Evolutionary conservation across 176 grass and related monocot genomes (phyloP).

Genomic region (Musa schizocarpa): DNA sequence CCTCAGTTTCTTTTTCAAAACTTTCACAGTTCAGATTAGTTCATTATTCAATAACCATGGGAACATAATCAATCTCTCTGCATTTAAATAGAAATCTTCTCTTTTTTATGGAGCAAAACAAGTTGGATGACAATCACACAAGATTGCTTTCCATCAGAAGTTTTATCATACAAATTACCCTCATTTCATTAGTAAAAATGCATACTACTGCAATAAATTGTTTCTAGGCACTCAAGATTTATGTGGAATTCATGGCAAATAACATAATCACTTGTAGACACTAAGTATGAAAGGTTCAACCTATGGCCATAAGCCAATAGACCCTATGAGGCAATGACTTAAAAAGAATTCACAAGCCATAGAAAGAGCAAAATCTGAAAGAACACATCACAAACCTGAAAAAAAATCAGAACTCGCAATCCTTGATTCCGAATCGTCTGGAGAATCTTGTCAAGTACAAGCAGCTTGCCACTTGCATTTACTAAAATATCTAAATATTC

Average conservation of each 20-base stretch:
- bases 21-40: neutral
- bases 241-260: too few relatives aligned
- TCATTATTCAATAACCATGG: too few relatives aligned
- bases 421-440: conserved; percentile 36
- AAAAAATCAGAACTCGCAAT: conserved; percentile 68
- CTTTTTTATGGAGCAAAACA: too few relatives aligned
- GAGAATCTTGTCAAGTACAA: conserved; percentile 84
- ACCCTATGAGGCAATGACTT: neutral
- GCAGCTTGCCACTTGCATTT: conserved; percentile 71
- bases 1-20: neutral
- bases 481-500: conserved; percentile 80
- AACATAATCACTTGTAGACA: too few relatives aligned
- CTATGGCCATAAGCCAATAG: neutral
- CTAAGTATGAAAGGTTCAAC: neutral
- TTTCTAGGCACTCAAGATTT: too few relatives aligned
- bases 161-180: too few relatives aligned
- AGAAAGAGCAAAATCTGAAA: neutral
- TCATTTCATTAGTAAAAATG: too few relatives aligned
- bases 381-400: conserved; percentile 38
- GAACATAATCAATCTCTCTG: too few relatives aligned
- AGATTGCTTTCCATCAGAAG: too few relatives aligned
- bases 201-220: too few relatives aligned
- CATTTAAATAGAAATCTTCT: too few relatives aligned
- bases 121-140: too few relatives aligned
- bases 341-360: neutral